Percentiles rank a stretch among this genome's conserved stretches.
Evolutionary conservation across 1,139 yeast genomes (phyloP).

Genomic region (Geotrichum carabidarum): DNA sequence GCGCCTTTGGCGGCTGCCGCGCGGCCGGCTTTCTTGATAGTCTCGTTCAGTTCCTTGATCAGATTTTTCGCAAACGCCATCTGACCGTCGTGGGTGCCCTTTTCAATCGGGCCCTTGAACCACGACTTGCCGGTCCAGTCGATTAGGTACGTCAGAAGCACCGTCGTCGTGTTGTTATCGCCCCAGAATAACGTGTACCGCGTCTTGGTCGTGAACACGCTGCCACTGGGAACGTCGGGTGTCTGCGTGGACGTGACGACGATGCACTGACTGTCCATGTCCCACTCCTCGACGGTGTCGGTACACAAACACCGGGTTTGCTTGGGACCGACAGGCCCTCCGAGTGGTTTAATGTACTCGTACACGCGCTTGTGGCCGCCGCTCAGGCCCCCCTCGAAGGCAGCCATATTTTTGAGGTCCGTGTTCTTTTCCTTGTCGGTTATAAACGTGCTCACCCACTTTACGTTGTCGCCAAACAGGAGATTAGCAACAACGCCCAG

Average conservation of each 20-base stretch:
- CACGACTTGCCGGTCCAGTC: slow-evolving; percentile 94
- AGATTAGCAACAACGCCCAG: slow-evolving; percentile 68
- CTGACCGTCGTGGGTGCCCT: slow-evolving; percentile 89
- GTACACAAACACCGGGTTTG: slow-evolving; percentile 79
- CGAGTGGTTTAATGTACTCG: slow-evolving; percentile 72
- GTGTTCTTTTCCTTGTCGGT: slow-evolving; percentile 66
- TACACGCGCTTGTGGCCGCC: slow-evolving; percentile 52
- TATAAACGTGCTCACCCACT: slow-evolving; percentile 50
- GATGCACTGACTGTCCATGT: slow-evolving; percentile 51
- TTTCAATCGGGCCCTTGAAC: slow-evolving; percentile 87
- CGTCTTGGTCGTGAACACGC: slow-evolving; percentile 69
- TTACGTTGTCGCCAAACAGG: slow-evolving; percentile 68
- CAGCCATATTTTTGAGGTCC: slow-evolving; percentile 57
- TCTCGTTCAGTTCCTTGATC: slow-evolving; percentile 52
- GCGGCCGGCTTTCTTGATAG: slow-evolving; percentile 34
- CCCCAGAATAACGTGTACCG: slow-evolving; percentile 70
- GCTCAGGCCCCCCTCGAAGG: slow-evolving; percentile 39
- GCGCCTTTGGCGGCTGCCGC: slow-evolving; percentile 26
- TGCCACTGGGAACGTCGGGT: slow-evolving; percentile 96
- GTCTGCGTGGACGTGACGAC: slow-evolving; percentile 68
- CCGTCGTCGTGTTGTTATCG: slow-evolving; percentile 56
- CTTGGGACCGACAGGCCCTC: slow-evolving; percentile 87
- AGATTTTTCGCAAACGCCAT: slow-evolving; percentile 59
- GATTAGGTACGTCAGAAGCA: slow-evolving; percentile 61
- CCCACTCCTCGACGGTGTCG: slow-evolving; percentile 63